phyloP scores from a whole-genome alignment of 441 rosid genomes.

The Flueggea neowawraea region DNA sequence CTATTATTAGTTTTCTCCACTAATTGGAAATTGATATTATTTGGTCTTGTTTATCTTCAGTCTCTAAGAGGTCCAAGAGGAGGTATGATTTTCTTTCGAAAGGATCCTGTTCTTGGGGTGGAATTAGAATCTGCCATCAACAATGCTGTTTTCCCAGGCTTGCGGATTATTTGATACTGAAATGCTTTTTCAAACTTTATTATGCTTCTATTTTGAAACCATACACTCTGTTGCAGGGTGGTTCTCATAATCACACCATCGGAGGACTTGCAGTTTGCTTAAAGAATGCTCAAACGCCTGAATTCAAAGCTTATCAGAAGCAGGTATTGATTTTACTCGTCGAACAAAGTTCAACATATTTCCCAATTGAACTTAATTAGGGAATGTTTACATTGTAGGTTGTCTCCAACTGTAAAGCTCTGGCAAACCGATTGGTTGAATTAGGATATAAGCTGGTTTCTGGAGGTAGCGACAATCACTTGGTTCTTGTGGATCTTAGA shows the following conservation, averaged over 20 bases:
- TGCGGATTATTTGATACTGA: slow-evolving; percentile 49
- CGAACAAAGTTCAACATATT: too few relatives aligned
- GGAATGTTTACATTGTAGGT: slow-evolving; percentile 26
- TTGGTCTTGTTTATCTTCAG: slow-evolving; percentile 15
- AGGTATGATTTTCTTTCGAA: slow-evolving; percentile 9
- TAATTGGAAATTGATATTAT: too few relatives aligned
- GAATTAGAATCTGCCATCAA: slow-evolving; percentile 30
- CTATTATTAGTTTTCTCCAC: too few relatives aligned
- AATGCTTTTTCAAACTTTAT: neutral
- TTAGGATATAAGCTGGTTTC: slow-evolving; percentile 81
- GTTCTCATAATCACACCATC: slow-evolving; percentile 9
- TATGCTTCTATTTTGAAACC: slow-evolving; percentile 1
- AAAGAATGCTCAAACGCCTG: slow-evolving; percentile 49
- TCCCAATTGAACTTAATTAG: too few relatives aligned
- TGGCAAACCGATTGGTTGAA: slow-evolving; percentile 66
- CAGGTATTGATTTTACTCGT: slow-evolving; percentile 5
- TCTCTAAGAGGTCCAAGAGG: slow-evolving; percentile 5
- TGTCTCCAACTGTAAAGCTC: slow-evolving; percentile 70
- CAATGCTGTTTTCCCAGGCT: slow-evolving; percentile 7
- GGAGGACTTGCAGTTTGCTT: slow-evolving; percentile 4
- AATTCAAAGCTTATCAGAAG: slow-evolving; percentile 72
- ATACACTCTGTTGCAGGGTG: slow-evolving; percentile 2
- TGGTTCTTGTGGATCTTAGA: slow-evolving; percentile 87
- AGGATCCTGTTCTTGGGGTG: slow-evolving; percentile 64
- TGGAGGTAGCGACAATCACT: slow-evolving; percentile 90